Conservation (phyloP, 1,139 yeast genomes). For the Taiozyma sp. region DNA sequence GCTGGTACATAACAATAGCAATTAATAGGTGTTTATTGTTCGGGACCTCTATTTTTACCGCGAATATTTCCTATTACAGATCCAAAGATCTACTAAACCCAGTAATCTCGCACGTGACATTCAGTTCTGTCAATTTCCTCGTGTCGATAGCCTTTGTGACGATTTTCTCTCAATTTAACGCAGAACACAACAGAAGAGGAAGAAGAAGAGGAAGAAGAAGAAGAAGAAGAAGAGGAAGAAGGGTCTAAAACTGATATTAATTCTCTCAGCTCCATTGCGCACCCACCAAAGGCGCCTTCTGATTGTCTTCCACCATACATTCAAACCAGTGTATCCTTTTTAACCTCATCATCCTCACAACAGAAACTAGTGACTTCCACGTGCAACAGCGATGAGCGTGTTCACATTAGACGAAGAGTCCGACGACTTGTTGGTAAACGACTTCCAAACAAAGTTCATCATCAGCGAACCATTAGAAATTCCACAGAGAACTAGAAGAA, state of each 20-base stretch:
- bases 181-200: no score
- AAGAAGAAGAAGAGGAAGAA: no score
- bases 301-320: not conserved
- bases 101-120: no score
- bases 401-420: conserved; percentile 21
- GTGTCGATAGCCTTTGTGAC: not conserved
- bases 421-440: conserved; percentile 11
- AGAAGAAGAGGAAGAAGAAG: no score
- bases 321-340: not conserved
- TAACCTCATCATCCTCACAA: not conserved
- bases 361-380: not conserved
- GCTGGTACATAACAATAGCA: not conserved
- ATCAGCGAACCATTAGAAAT: conserved; percentile 16
- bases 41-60: no score
- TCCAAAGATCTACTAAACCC: no score
- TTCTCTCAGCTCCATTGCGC: not conserved
- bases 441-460: conserved; percentile 15
- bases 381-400: conserved; percentile 13
- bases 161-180: not conserved
- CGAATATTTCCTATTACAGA: no score
- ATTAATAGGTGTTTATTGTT: no score
- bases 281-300: not conserved
- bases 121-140: not conserved
- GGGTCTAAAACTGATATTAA: no score
- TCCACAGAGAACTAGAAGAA: conserved; percentile 16